Evolutionary conservation across 805 yeast species (phyloP), one percentile per base, ranked within the genome.

Genomic region (Saturnispora mendoncae): DNA sequence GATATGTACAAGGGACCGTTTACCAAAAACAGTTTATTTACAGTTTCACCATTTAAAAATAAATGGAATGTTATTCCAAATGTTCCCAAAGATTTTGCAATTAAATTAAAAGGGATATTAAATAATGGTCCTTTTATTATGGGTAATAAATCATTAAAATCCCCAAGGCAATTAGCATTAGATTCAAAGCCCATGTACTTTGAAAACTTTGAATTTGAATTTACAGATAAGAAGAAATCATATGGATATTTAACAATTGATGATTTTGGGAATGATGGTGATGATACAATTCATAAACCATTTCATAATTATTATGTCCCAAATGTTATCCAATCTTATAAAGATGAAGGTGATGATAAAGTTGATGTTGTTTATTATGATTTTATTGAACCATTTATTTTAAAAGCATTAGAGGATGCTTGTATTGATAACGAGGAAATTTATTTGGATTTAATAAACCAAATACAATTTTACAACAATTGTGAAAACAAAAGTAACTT

Each of bases 191-290:
- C 24, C 10, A 19, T 25, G 8, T 13, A 25, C 20, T 31, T 19
- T 13, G 17, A 28, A 19, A 33, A 34, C n/a, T 20, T 7, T 50
- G 15, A 18, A 3, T 6, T 6, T 6, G n/a, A 34, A 14, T 15
- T 24, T 4, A 17, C 13, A 15, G 28, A 17, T 29, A 41, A 37
- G 32, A 45, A 41, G 41, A 48, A 45, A 5, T 50, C 76, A 1
- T 75, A 74, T 46, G 98, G 98, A 0, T 84, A 82, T 51, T 78
- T 77, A 0, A 90, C 98, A 0, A 52, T 61, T 35, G 98, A 92
- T 56, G 97, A 90, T 53, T 69, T 71, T 51, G 98, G 97, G 0
- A 61, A 67, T 48, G 77, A 78, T 47, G 98, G 98, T 18, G 98
- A 92, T 56, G 97, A 84, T 65, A 70, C 86, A 29, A 51, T 77